These are phyloP conservation scores for Neurospora sp. DNA, from an alignment of 495 filamentous ascomycete species.

Conservation along the genomic window DNA sequence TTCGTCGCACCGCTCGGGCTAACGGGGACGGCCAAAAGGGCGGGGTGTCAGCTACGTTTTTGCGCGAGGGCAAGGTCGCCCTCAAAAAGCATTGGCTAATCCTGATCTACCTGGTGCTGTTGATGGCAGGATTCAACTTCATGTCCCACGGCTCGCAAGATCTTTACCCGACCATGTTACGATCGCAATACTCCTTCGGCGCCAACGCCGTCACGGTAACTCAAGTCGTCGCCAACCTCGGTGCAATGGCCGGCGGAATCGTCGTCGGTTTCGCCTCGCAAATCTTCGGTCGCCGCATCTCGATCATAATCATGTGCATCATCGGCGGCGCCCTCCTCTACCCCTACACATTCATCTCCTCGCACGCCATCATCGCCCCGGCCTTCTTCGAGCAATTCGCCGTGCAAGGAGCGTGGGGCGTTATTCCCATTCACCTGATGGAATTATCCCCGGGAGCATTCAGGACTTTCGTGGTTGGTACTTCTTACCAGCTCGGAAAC, in stretches of 20 bases:
- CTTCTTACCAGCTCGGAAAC: constrained; percentile 78
- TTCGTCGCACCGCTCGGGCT: constrained; percentile 31
- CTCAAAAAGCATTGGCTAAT: constrained; percentile 70
- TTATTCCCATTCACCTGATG: constrained; percentile 81
- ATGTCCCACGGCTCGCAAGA: constrained; percentile 93
- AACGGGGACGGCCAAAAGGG: constrained; percentile 21
- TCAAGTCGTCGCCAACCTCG: constrained; percentile 76
- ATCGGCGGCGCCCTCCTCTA: constrained; percentile 72
- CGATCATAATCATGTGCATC: constrained; percentile 67
- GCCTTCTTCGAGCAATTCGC: constrained; percentile 93
- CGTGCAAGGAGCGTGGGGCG: constrained; percentile 80
- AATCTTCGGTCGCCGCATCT: constrained; percentile 74
- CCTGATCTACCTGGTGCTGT: constrained; percentile 66
- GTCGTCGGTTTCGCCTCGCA: constrained; percentile 68
- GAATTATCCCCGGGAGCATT: constrained; percentile 74
- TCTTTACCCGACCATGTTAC: constrained; percentile 77
- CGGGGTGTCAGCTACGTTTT: constrained; percentile 46
- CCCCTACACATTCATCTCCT: constrained; percentile 64
- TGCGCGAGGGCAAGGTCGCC: constrained; percentile 66
- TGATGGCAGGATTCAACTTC: constrained; percentile 91
- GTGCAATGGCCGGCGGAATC: constrained; percentile 71
- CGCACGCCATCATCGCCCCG: constrained; percentile 55
- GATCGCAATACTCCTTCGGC: constrained; percentile 66
- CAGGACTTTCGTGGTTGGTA: constrained; percentile 77
- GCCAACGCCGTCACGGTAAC: constrained; percentile 67